phyloP scores from a whole-genome alignment of 179 eudicot genomes.

The Carnegiea gigantea region DNA sequence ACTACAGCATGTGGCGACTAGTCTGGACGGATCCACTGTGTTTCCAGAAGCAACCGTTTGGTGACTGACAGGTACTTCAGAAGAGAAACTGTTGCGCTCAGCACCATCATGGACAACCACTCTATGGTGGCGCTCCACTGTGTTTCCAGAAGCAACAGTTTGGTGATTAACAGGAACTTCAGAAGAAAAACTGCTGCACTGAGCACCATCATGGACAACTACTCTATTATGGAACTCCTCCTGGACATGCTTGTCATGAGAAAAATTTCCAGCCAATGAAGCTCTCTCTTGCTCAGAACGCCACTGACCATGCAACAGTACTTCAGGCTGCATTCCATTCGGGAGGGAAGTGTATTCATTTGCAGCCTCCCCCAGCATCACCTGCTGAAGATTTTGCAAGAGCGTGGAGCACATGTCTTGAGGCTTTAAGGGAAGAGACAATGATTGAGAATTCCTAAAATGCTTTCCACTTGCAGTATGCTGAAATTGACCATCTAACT shows the following conservation, averaged over 20 bases:
- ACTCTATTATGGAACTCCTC: slow-evolving; percentile 66
- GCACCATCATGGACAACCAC: slow-evolving; percentile 68
- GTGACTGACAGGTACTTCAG: slow-evolving; percentile 45
- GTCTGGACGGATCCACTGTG: slow-evolving; percentile 39
- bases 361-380: slow-evolving; percentile 43
- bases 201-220: slow-evolving; percentile 66
- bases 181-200: slow-evolving; percentile 52
- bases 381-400: slow-evolving; percentile 47
- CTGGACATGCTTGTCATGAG: slow-evolving; percentile 53
- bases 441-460: slow-evolving; percentile 37
- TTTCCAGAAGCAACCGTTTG: slow-evolving; percentile 41
- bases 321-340: slow-evolving; percentile 41
- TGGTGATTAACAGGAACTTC: slow-evolving; percentile 49
- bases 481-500: slow-evolving; percentile 46
- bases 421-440: slow-evolving; percentile 42
- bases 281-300: slow-evolving; percentile 45
- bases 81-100: slow-evolving; percentile 53
- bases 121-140: slow-evolving; percentile 44
- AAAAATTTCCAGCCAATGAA: slow-evolving; percentile 38
- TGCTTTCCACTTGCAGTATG: slow-evolving; percentile 45
- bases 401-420: slow-evolving; percentile 46
- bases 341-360: slow-evolving; percentile 46
- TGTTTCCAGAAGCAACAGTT: slow-evolving; percentile 35
- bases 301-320: slow-evolving; percentile 46
- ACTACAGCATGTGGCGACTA: slow-evolving; percentile 33